phyloP scores from a whole-genome alignment of 1,284 basidiomycete species.

The Ganoderma meredithae region DNA sequence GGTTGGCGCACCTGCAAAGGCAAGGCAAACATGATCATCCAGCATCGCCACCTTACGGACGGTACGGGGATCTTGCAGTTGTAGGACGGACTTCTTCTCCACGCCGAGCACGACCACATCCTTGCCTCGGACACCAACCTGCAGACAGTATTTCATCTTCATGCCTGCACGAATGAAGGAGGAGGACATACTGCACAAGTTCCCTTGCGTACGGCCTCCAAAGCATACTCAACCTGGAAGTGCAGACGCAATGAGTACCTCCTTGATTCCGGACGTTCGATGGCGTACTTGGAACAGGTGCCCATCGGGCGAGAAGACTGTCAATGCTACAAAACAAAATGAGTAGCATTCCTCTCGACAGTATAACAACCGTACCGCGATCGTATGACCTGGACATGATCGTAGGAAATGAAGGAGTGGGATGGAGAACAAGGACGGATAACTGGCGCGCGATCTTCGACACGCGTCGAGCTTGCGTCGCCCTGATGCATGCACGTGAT shows the following conservation, averaged over 20 bases:
- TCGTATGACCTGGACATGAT: conserved; percentile 81
- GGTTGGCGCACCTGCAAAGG: conserved; percentile 86
- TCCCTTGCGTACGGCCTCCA: conserved; percentile 96
- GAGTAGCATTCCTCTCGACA: not conserved
- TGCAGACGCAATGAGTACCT: conserved; percentile 30
- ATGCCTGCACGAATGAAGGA: not conserved
- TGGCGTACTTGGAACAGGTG: conserved; percentile 85
- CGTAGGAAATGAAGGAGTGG: conserved; percentile 1
- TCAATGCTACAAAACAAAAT: conserved; percentile 67
- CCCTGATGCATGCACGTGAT: conserved; percentile 32
- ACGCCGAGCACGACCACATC: conserved; percentile 97
- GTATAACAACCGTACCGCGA: conserved; percentile 59
- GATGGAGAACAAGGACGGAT: conserved; percentile 6
- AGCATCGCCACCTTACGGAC: conserved; percentile 99
- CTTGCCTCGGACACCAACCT: conserved; percentile 97
- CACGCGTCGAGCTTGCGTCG: conserved; percentile 61
- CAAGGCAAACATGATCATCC: conserved; percentile 97
- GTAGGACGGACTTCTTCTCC: conserved; percentile 98
- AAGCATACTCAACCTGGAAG: conserved; percentile 94
- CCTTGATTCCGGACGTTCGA: conserved; percentile 20
- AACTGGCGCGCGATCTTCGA: conserved; percentile 38
- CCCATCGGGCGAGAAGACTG: conserved; percentile 95
- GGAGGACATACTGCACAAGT: conserved; percentile 86
- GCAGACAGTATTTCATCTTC: conserved; percentile 1
- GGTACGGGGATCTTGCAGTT: conserved; percentile 97